Percentiles rank a stretch among this genome's conserved stretches.
phyloP scores from a whole-genome alignment of 331 rosid genomes.

The Erythrophleum ivorense region DNA sequence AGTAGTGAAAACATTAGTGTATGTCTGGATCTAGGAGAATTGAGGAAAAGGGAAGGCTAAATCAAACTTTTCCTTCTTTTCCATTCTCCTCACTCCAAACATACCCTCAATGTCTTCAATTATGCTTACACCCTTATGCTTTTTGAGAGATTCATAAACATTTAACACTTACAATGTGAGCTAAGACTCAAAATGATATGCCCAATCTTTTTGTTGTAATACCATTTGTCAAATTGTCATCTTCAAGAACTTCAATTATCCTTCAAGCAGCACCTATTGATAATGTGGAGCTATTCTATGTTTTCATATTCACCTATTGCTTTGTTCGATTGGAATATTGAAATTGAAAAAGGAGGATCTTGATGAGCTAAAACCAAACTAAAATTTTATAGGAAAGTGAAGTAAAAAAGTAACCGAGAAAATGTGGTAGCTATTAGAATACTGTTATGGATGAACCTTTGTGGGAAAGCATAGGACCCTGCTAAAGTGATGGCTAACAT shows the following conservation, averaged over 20 bases:
- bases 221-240: constrained; percentile 59
- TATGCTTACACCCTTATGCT: not conserved
- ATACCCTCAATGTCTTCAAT: not conserved
- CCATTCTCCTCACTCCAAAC: not conserved
- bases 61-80: not conserved
- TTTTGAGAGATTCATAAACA: not conserved
- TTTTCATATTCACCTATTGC: no score
- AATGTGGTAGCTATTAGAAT: no score
- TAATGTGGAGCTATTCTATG: constrained; percentile 68
- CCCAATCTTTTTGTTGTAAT: constrained; percentile 35
- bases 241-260: constrained; percentile 57
- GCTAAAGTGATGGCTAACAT: constrained; percentile 69
- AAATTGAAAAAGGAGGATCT: no score
- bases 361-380: no score
- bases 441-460: constrained; percentile 68
- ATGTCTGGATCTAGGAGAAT: not conserved
- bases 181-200: constrained; percentile 28
- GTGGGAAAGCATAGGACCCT: constrained; percentile 78
- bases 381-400: no score
- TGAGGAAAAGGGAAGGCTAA: not conserved
- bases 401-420: no score
- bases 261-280: constrained; percentile 73
- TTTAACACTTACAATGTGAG: constrained; percentile 9
- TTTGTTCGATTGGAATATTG: no score
- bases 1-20: not conserved